Evolutionary conservation across 2,329 filamentous ascomycete genomes (phyloP).

Genomic region (Sclerotinia borealis): DNA sequence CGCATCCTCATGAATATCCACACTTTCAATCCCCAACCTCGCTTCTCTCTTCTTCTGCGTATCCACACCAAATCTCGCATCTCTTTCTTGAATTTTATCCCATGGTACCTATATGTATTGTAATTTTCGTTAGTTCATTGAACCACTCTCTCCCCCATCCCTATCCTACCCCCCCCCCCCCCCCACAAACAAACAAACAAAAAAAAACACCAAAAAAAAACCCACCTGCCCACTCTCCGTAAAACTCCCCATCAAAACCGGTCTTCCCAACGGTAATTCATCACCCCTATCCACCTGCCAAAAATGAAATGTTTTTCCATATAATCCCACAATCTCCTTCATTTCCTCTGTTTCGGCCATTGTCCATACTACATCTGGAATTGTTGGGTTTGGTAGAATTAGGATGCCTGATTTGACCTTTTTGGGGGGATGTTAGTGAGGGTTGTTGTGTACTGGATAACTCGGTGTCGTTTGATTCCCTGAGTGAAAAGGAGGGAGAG

Average conservation of each 20-base stretch:
- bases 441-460: no score
- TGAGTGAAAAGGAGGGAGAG: no score
- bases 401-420: constrained; percentile 53
- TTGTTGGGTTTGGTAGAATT: constrained; percentile 56
- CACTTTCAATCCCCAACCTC: constrained; percentile 49
- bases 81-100: constrained; percentile 41
- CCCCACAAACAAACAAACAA: neutral
- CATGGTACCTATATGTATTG: constrained; percentile 25
- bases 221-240: constrained; percentile 4
- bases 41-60: constrained; percentile 45
- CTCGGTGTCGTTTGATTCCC: no score
- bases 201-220: neutral
- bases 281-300: constrained; percentile 74
- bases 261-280: constrained; percentile 8
- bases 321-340: constrained; percentile 66
- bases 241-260: constrained; percentile 14
- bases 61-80: constrained; percentile 47
- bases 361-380: constrained; percentile 64
- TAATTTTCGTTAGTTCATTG: neutral
- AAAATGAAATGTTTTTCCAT: constrained; percentile 80
- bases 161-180: no score
- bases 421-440: constrained; percentile 11
- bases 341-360: constrained; percentile 73
- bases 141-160: neutral
- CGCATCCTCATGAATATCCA: constrained; percentile 39